These are phyloP conservation scores for Sclerotinia sclerotiorum DNA, from an alignment of 2,329 filamentous ascomycete genomes.

Conservation along the genomic window DNA sequence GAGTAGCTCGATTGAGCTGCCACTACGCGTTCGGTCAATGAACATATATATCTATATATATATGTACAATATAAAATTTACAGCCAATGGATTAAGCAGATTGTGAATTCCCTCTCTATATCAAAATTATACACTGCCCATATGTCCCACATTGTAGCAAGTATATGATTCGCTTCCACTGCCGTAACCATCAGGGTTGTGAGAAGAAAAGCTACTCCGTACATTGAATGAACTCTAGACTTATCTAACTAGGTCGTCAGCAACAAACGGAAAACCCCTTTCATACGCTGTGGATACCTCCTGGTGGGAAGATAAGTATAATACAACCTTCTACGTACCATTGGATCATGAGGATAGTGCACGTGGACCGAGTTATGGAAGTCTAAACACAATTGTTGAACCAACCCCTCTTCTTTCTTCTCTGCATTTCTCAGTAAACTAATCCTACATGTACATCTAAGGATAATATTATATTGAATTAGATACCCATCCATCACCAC, in stretches of 20 bases:
- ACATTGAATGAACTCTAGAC: not conserved
- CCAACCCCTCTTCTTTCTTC: not conserved
- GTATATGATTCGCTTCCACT: not conserved
- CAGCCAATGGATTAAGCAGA: too few relatives aligned
- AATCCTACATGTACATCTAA: not conserved
- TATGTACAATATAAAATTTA: too few relatives aligned
- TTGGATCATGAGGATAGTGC: not conserved
- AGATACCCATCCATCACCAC: not conserved
- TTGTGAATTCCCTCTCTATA: not conserved
- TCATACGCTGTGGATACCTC: not conserved
- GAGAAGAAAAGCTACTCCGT: too few relatives aligned
- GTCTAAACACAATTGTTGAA: not conserved
- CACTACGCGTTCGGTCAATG: too few relatives aligned
- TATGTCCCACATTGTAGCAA: not conserved
- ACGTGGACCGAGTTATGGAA: conserved; percentile 10
- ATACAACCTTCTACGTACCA: not conserved
- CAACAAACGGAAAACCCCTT: not conserved
- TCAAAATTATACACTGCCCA: not conserved
- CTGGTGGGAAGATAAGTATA: conserved; percentile 10
- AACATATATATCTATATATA: too few relatives aligned
- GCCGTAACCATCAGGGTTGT: conserved; percentile 9
- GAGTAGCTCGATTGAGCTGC: too few relatives aligned
- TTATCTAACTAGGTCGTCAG: not conserved
- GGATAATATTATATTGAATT: not conserved
- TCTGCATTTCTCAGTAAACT: not conserved